Percentiles rank a stretch among this genome's conserved stretches.
phyloP scores from a whole-genome alignment of 768 basidiomycete genomes.

The Flagelloscypha sp. region DNA sequence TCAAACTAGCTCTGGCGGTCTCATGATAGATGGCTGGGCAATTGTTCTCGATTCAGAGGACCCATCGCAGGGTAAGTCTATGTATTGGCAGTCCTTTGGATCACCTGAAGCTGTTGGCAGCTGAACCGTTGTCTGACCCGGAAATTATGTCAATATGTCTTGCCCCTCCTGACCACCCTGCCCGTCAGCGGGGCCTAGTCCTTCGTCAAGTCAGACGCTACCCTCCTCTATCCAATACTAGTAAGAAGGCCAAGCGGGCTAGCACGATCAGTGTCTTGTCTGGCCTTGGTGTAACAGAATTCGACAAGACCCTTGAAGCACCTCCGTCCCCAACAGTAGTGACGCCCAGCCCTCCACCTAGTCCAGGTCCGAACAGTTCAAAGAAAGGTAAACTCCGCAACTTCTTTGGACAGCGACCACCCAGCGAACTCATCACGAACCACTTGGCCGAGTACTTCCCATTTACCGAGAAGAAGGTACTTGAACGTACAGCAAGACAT shows the following conservation, averaged over 20 bases:
- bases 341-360: conserved; percentile 16
- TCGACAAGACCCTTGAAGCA: conserved; percentile 54
- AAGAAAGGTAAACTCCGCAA: conserved; percentile 74
- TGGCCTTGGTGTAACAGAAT: conserved; percentile 82
- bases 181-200: conserved; percentile 70
- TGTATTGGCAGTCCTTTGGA: no score
- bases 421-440: conserved; percentile 92
- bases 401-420: conserved; percentile 97
- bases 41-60: conserved; percentile 62
- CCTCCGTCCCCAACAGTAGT: conserved; percentile 42
- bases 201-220: conserved; percentile 44
- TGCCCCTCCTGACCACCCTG: conserved; percentile 66
- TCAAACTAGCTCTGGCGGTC: conserved; percentile 64
- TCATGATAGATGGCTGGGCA: conserved; percentile 86
- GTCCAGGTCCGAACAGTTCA: conserved; percentile 32
- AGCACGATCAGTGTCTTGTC: conserved; percentile 93
- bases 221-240: neutral
- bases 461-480: conserved; percentile 80
- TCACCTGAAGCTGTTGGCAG: conserved; percentile 27
- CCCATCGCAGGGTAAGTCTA: conserved; percentile 45
- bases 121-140: conserved; percentile 68
- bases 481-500: conserved; percentile 81
- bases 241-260: conserved; percentile 75
- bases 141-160: conserved; percentile 81
- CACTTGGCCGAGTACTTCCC: conserved; percentile 97